Evolutionary conservation across 805 yeast genomes (phyloP).

Genomic region (Pichia membranifaciens): DNA sequence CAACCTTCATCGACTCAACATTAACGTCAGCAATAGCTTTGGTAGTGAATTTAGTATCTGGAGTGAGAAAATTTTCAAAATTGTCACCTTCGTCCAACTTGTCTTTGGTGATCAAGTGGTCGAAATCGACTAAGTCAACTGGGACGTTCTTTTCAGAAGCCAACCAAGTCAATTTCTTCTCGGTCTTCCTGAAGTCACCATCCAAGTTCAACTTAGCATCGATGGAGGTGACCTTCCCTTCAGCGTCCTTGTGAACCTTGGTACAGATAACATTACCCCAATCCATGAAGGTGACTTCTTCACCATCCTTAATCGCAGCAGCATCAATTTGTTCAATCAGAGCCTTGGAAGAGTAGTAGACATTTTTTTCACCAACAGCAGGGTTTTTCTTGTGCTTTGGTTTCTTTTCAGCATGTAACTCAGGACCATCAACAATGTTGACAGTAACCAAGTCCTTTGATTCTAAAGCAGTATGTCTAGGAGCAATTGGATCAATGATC

Average conservation of each 20-base stretch:
- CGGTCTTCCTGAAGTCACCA: slow-evolving; percentile 96
- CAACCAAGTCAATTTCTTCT: slow-evolving; percentile 92
- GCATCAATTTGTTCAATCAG: slow-evolving; percentile 86
- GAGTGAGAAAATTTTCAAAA: slow-evolving; percentile 87
- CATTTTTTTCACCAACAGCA: slow-evolving; percentile 79
- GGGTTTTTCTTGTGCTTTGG: slow-evolving; percentile 96
- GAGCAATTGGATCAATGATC: slow-evolving; percentile 93
- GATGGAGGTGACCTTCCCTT: slow-evolving; percentile 48
- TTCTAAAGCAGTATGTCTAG: slow-evolving; percentile 84
- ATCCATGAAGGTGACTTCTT: slow-evolving; percentile 97
- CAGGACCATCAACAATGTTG: slow-evolving; percentile 64
- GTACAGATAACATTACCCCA: slow-evolving; percentile 93
- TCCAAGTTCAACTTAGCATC: slow-evolving; percentile 81
- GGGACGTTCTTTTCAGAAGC: slow-evolving; percentile 69
- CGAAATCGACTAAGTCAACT: slow-evolving; percentile 84
- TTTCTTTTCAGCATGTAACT: slow-evolving; percentile 59
- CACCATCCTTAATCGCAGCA: slow-evolving; percentile 60
- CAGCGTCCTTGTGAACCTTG: slow-evolving; percentile 58
- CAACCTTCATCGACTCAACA: slow-evolving; percentile 68
- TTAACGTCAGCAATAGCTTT: slow-evolving; percentile 76
- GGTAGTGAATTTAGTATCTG: slow-evolving; percentile 77
- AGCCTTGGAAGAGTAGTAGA: slow-evolving; percentile 56
- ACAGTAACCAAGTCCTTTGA: slow-evolving; percentile 62
- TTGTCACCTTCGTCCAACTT: slow-evolving; percentile 91
- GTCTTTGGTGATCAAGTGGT: slow-evolving; percentile 91